These are phyloP conservation scores for Zychaea mexicana DNA, from an alignment of 371 early-diverging fungal species.

Conservation along the genomic window DNA sequence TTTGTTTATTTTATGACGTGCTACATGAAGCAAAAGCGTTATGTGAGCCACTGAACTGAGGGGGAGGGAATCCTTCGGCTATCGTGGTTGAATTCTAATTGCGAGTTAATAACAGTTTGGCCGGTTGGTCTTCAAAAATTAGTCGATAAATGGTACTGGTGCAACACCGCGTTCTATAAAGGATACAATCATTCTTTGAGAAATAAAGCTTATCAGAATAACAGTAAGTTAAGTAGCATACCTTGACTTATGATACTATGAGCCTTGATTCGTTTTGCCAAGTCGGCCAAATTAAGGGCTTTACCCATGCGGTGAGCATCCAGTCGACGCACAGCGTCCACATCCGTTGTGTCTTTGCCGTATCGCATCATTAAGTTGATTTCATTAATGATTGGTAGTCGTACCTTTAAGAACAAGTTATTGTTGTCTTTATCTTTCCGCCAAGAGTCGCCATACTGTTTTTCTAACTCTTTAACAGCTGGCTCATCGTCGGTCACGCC, in stretches of 20 bases:
- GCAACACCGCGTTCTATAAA: not conserved
- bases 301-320: not conserved
- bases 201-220: no score
- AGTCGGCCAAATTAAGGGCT: not conserved
- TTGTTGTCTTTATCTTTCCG: not conserved
- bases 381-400: not conserved
- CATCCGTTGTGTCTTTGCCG: not conserved
- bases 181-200: not conserved
- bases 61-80: no score
- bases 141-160: not conserved
- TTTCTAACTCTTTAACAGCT: not conserved
- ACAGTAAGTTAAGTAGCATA: no score
- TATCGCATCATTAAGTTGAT: not conserved
- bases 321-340: not conserved
- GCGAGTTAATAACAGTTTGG: no score
- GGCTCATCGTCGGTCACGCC: not conserved
- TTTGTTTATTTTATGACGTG: no score
- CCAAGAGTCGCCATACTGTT: not conserved
- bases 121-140: no score
- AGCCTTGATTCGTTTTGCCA: not conserved
- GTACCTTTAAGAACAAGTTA: not conserved
- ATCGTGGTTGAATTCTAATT: no score
- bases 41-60: no score
- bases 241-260: not conserved
- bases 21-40: no score